Conservation (phyloP, 768 basidiomycete species). For the Psilocybe subaeruginosa region DNA sequence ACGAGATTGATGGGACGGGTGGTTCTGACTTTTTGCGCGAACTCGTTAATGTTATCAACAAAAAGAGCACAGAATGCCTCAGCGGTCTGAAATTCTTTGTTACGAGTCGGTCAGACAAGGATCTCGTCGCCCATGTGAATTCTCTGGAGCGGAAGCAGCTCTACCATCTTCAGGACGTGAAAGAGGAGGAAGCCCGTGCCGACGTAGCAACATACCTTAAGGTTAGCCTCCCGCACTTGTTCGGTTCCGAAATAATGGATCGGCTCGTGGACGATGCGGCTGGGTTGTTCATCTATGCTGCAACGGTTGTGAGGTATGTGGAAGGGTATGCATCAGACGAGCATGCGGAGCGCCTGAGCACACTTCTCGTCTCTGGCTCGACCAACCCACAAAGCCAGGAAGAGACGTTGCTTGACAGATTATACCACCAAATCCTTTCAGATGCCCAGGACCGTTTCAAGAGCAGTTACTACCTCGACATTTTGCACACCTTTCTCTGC, state of each 20-base stretch:
- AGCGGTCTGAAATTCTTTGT: constrained; percentile 26
- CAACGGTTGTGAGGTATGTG: constrained; percentile 25
- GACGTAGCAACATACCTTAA: constrained; percentile 13
- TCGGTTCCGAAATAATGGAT: not conserved
- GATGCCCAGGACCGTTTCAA: no score
- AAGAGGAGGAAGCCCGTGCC: constrained; percentile 1
- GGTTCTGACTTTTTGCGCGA: constrained; percentile 16
- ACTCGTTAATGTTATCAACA: constrained; percentile 14
- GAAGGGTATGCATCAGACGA: not conserved
- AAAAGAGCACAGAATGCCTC: not conserved
- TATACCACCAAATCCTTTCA: no score
- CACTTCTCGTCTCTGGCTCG: no score
- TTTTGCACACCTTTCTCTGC: constrained; percentile 17
- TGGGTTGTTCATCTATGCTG: constrained; percentile 32
- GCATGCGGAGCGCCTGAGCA: no score
- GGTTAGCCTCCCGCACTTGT: constrained; percentile 5
- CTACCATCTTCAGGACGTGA: constrained; percentile 16
- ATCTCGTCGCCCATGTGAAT: constrained; percentile 15
- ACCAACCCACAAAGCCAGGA: no score
- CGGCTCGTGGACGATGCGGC: constrained; percentile 16
- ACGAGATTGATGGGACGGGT: constrained; percentile 20
- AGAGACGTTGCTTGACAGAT: no score
- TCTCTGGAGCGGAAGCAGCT: constrained; percentile 13
- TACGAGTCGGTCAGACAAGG: constrained; percentile 24
- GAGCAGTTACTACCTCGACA: not conserved